These are phyloP conservation scores for Lactifluus pinguis DNA, from an alignment of 768 basidiomycete species.

Conservation along the genomic window DNA sequence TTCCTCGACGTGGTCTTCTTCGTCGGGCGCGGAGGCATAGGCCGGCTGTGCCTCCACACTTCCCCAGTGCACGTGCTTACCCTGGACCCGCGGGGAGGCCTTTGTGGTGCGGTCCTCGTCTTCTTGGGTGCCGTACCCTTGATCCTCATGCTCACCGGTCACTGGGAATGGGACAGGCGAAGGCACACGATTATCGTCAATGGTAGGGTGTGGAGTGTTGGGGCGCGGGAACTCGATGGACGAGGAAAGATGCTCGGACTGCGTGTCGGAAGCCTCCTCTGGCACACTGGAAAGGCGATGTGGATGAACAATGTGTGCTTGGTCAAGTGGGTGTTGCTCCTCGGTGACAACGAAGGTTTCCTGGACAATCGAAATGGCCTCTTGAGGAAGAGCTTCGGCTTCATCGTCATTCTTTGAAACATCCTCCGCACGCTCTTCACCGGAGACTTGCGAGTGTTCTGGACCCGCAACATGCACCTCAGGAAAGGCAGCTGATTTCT, in stretches of 20 bases:
- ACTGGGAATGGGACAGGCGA: slow-evolving; percentile 11
- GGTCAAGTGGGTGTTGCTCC: slow-evolving; percentile 5
- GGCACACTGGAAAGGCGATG: background rate
- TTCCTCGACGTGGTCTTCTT: slow-evolving; percentile 5
- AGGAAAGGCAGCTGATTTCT: background rate
- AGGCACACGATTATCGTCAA: slow-evolving; percentile 1
- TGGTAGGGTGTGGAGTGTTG: background rate
- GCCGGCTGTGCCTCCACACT: slow-evolving; percentile 11
- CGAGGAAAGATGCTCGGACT: slow-evolving; percentile 12
- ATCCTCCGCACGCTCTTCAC: slow-evolving; percentile 5
- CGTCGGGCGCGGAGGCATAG: background rate
- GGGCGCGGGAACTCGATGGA: slow-evolving; percentile 11
- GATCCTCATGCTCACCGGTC: slow-evolving; percentile 13
- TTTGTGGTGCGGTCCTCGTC: slow-evolving; percentile 12
- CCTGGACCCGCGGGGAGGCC: background rate
- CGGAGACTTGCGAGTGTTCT: background rate
- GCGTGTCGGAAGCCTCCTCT: slow-evolving; percentile 9
- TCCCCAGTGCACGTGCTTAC: slow-evolving; percentile 16
- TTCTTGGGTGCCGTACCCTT: slow-evolving; percentile 18
- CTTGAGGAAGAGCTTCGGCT: background rate
- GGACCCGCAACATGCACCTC: background rate
- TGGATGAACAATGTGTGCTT: background rate
- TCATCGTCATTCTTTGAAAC: background rate
- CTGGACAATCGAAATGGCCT: background rate
- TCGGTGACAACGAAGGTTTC: background rate